Percentiles rank a stretch among this genome's conserved stretches.
These are phyloP conservation scores for Xanthoconium stramineum DNA, from an alignment of 768 basidiomycete genomes.

Conservation along the genomic window DNA sequence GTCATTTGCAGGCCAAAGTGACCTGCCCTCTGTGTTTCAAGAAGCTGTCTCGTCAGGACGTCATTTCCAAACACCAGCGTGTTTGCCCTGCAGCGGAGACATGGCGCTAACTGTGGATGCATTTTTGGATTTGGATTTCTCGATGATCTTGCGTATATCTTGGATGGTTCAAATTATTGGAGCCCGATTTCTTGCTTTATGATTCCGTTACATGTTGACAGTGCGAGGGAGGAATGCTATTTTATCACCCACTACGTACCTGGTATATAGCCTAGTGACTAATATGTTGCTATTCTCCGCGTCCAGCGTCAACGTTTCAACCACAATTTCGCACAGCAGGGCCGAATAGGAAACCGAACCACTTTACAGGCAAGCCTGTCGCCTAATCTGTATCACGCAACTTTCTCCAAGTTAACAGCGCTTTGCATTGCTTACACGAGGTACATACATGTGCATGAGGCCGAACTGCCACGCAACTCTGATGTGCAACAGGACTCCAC, in stretches of 20 bases:
- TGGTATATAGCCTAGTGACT: neutral
- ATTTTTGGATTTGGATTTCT: neutral
- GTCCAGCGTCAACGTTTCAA: no score
- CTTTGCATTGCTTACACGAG: neutral
- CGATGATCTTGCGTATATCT: neutral
- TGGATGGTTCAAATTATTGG: neutral
- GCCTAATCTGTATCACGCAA: neutral
- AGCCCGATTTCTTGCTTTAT: neutral
- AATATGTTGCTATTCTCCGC: neutral
- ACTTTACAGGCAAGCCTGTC: neutral
- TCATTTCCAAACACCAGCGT: conserved; percentile 26
- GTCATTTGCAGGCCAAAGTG: conserved; percentile 27
- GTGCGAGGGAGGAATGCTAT: conserved; percentile 2
- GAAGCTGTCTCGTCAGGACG: conserved; percentile 26
- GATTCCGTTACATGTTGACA: neutral
- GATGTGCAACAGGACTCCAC: neutral
- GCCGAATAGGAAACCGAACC: neutral
- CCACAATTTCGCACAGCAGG: neutral
- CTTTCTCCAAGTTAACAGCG: neutral
- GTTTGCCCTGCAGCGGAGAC: conserved; percentile 21
- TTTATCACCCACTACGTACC: neutral
- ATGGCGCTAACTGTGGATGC: conserved; percentile 9
- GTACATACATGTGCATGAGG: neutral
- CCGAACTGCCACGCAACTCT: neutral
- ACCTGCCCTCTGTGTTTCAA: conserved; percentile 28